phyloP scores from a whole-genome alignment of 371 early-diverging fungal species.

The Rhizomucor pusillus region DNA sequence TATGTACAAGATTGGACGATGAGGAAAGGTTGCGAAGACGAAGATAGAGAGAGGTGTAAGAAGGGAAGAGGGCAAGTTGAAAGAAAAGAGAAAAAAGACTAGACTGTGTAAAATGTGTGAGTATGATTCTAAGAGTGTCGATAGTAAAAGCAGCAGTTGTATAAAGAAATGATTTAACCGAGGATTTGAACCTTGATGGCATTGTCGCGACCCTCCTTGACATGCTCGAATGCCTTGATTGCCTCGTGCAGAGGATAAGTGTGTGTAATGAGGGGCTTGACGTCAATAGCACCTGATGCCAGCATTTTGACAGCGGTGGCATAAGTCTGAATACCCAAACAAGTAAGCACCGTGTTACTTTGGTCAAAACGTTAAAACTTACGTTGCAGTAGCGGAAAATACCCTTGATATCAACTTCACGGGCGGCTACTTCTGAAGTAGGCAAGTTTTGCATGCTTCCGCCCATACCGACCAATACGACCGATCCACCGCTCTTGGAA shows the following conservation, averaged over 20 bases:
- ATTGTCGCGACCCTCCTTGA: conserved; percentile 40
- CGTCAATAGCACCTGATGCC: conserved; percentile 41
- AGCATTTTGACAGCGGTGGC: conserved; percentile 47
- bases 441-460: conserved; percentile 42
- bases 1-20: no score
- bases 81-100: no score
- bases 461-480: conserved; percentile 53
- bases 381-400: conserved; percentile 53
- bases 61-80: no score
- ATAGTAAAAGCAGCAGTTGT: no score
- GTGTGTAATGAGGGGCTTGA: conserved; percentile 49
- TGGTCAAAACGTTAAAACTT: conserved; percentile 16
- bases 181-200: conserved; percentile 52
- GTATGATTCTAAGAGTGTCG: no score
- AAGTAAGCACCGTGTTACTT: not conserved
- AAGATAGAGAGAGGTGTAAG: no score
- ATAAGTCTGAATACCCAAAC: conserved; percentile 24
- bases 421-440: conserved; percentile 38
- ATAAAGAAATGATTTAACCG: no score
- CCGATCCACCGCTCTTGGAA: conserved; percentile 44
- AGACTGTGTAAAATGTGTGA: no score
- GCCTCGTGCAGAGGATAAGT: conserved; percentile 42
- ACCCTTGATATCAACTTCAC: conserved; percentile 51
- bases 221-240: conserved; percentile 49
- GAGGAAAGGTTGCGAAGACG: no score